Percentiles rank a stretch among this genome's conserved stretches.
phyloP scores from a whole-genome alignment of 345 rosid genomes.

The Aegle marmelos region DNA sequence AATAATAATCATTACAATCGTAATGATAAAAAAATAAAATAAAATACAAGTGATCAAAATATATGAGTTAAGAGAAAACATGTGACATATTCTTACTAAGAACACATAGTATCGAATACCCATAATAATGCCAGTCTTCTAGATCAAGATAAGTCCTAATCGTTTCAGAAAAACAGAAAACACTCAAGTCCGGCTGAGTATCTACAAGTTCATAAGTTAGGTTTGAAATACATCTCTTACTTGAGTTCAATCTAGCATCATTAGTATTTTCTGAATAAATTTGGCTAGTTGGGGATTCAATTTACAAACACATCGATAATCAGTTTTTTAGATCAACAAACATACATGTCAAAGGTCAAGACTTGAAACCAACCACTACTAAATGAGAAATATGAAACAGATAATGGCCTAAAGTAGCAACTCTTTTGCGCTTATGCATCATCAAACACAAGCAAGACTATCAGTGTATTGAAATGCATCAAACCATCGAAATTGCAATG shows the following conservation, averaged over 20 bases:
- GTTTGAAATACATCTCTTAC: not conserved
- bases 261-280: not conserved
- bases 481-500: not conserved
- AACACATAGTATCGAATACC: conserved; percentile 20
- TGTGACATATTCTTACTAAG: too few relatives aligned
- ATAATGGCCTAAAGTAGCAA: not conserved
- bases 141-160: too few relatives aligned
- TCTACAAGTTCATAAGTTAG: not conserved
- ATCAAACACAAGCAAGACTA: conserved; percentile 20
- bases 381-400: not conserved
- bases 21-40: too few relatives aligned
- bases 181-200: not conserved
- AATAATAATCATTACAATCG: too few relatives aligned
- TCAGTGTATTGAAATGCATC: conserved; percentile 19
- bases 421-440: not conserved
- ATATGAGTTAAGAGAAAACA: too few relatives aligned
- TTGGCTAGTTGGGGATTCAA: not conserved
- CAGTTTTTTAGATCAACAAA: not conserved
- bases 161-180: too few relatives aligned
- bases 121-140: not conserved
- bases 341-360: not conserved
- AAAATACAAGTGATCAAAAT: too few relatives aligned
- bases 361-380: not conserved
- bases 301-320: not conserved
- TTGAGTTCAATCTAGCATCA: not conserved